These are phyloP conservation scores for Neodidymelliopsis sp. DNA, from an alignment of 2,329 filamentous ascomycete species.

Conservation along the genomic window DNA sequence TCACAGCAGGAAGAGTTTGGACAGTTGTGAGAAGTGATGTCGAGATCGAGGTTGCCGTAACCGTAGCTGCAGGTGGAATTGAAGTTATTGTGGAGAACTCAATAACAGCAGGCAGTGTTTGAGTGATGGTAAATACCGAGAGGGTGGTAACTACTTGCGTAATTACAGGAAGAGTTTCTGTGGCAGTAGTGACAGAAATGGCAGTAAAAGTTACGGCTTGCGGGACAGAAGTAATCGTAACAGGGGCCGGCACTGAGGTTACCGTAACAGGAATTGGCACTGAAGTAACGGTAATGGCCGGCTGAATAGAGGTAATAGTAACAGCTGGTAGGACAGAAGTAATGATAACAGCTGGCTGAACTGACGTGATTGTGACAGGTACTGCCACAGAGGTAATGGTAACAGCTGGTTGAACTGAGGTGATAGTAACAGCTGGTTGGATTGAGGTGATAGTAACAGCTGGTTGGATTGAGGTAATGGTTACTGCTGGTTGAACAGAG, in stretches of 20 bases:
- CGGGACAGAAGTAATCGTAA: too few relatives aligned
- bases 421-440: too few relatives aligned
- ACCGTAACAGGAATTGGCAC: too few relatives aligned
- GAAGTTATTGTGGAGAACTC: not conserved
- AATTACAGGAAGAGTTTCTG: not conserved
- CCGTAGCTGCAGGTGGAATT: not conserved
- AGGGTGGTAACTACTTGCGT: not conserved
- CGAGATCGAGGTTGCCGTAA: not conserved
- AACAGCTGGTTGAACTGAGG: too few relatives aligned
- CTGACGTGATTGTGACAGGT: too few relatives aligned
- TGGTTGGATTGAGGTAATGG: not conserved
- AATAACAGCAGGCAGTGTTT: not conserved
- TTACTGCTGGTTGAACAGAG: not conserved
- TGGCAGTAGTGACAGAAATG: not conserved
- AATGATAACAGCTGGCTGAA: too few relatives aligned
- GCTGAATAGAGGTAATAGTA: not conserved
- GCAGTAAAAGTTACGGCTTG: too few relatives aligned
- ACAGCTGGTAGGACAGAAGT: not conserved
- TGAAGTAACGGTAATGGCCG: too few relatives aligned
- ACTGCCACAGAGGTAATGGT: too few relatives aligned
- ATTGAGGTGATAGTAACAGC: not conserved
- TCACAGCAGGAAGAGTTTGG: not conserved
- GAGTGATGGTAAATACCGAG: not conserved
- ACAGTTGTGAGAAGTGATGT: too few relatives aligned
- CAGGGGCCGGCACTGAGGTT: too few relatives aligned